A percentile compares a stretch with the other conserved stretches of the same genome.
phyloP scores from a whole-genome alignment of 495 filamentous ascomycete genomes.

The Aspergillus steynii region DNA sequence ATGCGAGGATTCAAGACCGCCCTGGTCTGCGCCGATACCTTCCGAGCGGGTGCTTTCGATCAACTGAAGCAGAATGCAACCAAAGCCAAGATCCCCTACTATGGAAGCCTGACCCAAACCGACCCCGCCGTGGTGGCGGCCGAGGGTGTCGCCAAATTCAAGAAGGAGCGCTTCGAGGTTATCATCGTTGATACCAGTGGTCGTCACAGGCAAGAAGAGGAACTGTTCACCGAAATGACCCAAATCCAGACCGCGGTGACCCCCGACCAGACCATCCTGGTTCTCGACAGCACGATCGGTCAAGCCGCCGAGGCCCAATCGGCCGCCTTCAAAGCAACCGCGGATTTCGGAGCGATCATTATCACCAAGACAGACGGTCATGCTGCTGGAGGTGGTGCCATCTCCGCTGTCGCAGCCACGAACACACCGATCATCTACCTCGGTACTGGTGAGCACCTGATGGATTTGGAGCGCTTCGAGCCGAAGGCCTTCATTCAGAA shows the following conservation, averaged over 20 bases:
- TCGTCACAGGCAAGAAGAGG: conserved; percentile 89
- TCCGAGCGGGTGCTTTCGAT: conserved; percentile 96
- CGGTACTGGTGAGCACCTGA: conserved; percentile 94
- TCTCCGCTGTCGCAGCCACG: conserved; percentile 96
- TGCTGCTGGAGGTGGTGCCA: conserved; percentile 92
- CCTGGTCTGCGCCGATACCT: conserved; percentile 96
- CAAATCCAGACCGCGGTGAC: conserved; percentile 91
- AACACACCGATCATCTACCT: conserved; percentile 97
- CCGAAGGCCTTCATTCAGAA: conserved; percentile 90
- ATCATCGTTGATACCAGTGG: conserved; percentile 98
- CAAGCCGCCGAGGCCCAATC: conserved; percentile 94
- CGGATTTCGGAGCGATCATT: conserved; percentile 97
- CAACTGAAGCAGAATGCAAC: conserved; percentile 98
- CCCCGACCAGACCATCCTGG: conserved; percentile 98
- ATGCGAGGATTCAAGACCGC: conserved; percentile 91
- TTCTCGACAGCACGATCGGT: conserved; percentile 93
- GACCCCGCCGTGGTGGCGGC: conserved; percentile 90
- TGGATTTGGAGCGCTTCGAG: conserved; percentile 90
- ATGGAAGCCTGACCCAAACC: conserved; percentile 91
- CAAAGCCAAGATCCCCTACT: conserved; percentile 98
- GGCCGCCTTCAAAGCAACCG: conserved; percentile 95
- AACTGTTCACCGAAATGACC: conserved; percentile 96
- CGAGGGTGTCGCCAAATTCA: conserved; percentile 97
- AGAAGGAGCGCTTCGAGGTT: conserved; percentile 96
- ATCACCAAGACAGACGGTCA: conserved; percentile 99